Conservation (phyloP, 2,329 filamentous ascomycete species). For the Fusarium concolor region DNA sequence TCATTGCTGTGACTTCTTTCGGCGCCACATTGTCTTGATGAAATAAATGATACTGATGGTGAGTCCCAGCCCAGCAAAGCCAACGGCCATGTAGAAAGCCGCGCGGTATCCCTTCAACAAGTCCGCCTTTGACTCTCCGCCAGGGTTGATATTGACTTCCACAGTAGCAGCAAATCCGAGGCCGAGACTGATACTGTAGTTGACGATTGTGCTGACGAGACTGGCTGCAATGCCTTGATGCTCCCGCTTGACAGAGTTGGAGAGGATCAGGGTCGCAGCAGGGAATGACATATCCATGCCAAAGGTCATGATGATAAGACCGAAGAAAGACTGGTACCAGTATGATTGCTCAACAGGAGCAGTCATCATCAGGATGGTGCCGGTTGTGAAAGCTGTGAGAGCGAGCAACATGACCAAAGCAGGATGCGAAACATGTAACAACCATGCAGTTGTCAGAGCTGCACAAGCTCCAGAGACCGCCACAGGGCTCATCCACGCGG, state of each 20-base stretch:
- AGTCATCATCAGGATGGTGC: slow-evolving; percentile 57
- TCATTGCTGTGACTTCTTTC: neutral
- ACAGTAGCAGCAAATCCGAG: slow-evolving; percentile 75
- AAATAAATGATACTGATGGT: slow-evolving; percentile 28
- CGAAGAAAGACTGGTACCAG: slow-evolving; percentile 73
- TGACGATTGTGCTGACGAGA: slow-evolving; percentile 73
- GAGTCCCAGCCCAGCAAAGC: slow-evolving; percentile 25
- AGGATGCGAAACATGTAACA: slow-evolving; percentile 52
- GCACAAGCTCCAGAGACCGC: slow-evolving; percentile 59
- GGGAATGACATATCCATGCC: slow-evolving; percentile 75
- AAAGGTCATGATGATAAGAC: slow-evolving; percentile 67
- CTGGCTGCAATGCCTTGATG: slow-evolving; percentile 62
- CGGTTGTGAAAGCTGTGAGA: slow-evolving; percentile 57
- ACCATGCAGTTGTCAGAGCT: slow-evolving; percentile 57
- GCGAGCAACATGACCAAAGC: slow-evolving; percentile 58
- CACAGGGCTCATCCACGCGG: slow-evolving; percentile 59
- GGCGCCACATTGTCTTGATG: slow-evolving; percentile 22
- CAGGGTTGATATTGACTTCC: slow-evolving; percentile 57
- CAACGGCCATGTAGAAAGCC: slow-evolving; percentile 32
- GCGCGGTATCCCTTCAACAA: slow-evolving; percentile 24
- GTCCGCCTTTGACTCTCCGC: slow-evolving; percentile 29
- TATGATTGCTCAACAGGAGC: slow-evolving; percentile 68
- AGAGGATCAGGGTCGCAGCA: slow-evolving; percentile 69
- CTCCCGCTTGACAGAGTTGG: slow-evolving; percentile 60
- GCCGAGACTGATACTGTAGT: slow-evolving; percentile 75